Evolutionary conservation across 2,329 filamentous ascomycete genomes (phyloP), one percentile per base, ranked within the genome.

Genomic region (Ascochyta viciae-villosae): DNA sequence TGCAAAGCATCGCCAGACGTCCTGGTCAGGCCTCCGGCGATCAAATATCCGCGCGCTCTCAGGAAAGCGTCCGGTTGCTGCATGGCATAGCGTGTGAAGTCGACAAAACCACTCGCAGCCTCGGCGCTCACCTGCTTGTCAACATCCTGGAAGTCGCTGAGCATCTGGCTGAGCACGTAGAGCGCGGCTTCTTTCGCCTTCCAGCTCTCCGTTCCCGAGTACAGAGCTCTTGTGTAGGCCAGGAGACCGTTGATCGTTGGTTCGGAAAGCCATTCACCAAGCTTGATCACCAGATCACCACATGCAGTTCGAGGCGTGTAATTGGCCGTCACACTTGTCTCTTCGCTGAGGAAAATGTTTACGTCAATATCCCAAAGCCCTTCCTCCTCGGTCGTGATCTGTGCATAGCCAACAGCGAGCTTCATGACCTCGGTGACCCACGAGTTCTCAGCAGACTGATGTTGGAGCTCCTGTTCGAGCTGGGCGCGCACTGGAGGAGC

Each of bases 291-390:
- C 44, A 99, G 81, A 73, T 98, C 95, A 44, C 92, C 93, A 61
- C 92, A 95, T 37, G 94, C 95, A 16, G 92, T 96, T 64, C 95
- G 87, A 13, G 95, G 91, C 0, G 95, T 97, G 78, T 98, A 99
- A 75, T 98, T 98, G 29, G 93, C 91, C 12, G 92, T 96, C 16
- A 97, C 90, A 2, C 92, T 94, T 2, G 92, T 94, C 78, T 98
- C 94, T 76, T 99, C 95, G 0, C 92, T 94, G 42, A 99, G 83
- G 76, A 96, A 99, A 2, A 99, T 85, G 55, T 96, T 98, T 64
- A 96, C 90, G 75, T 99, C 95, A 60, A 97, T 92, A 66, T 97
- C 92, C 95, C 95, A 99, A 9, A 99, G 79, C 7, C 91, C 92
- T 77, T 97, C 92, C 71, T 98, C 95, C 74, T 99, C 95, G 26